Base-by-base conservation (phyloP, 73 alveolate species). In the Stentor roeselii region DNA sequence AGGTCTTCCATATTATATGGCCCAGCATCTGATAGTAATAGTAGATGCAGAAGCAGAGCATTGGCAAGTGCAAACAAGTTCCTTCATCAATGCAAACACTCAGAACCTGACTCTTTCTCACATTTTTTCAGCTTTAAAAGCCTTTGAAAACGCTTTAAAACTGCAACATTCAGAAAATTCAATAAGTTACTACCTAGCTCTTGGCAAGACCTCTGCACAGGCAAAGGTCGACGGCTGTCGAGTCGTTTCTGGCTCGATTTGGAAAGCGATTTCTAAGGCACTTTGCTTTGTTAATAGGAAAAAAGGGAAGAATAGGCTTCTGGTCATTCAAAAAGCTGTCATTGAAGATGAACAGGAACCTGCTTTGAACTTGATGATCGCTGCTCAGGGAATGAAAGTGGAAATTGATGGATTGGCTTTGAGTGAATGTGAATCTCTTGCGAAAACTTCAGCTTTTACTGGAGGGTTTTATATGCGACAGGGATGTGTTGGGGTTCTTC, bases 1-100 rank as follows among this genome's bases (percentile, higher is more conserved):
- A 67, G 41, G 27, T 67, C 80, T 30, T n/a, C 37, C 80, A 67
- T 67, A 50, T 50, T 11, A 67, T 27, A 67, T 67, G 80, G 80
- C 37, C 37, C 80, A 67, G 37, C 21, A 67, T 34, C 41, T 67
- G 34, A 67, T 67, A 14, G 37, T 67, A 36, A 32, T 67, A 27
- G 42, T 67, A 21, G 80, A 67, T 34, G 80, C 80, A 30, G 34
- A 27, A 1, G 34, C 21, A 2, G 14, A 27, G 27, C 80, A 67
- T 40, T 67, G 80, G 80, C 42, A 67, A 1, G 80, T 32, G 2
- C 80, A 21, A 0, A n/a, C 37, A 2, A 30, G 42, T 67, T 67
- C 80, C 0, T 21, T 67, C 27, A 67, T 67, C 34, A 11, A 21
- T 21, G n/a, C 80, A 67, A 21, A 21, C 0, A 21, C 37, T 27